phyloP scores from a whole-genome alignment of 108 stramenopile species.

The Pelagomonas calceolata region DNA sequence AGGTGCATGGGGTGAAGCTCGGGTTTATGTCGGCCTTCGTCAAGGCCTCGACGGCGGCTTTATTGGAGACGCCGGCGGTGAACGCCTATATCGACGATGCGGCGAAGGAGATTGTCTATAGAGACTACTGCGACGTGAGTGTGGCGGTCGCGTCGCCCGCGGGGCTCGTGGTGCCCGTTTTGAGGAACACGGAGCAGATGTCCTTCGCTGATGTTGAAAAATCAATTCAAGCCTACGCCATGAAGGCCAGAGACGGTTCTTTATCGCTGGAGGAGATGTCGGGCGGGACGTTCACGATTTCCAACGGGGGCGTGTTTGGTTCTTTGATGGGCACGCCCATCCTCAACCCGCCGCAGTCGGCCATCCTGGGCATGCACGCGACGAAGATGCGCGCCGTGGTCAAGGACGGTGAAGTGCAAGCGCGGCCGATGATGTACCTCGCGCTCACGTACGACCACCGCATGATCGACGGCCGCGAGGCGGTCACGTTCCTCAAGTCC shows the following conservation, averaged over 20 bases:
- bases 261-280: conserved; percentile 97
- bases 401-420: conserved; percentile 83
- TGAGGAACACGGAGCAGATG: conserved; percentile 94
- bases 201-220: conserved; percentile 91
- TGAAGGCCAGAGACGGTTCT: conserved; percentile 79
- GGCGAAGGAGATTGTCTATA: conserved; percentile 93
- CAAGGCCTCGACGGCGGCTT: conserved; percentile 80
- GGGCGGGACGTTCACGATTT: conserved; percentile 98
- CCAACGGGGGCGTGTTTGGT: conserved; percentile 99
- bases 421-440: conserved; percentile 99
- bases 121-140: conserved; percentile 90
- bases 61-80: conserved; percentile 87
- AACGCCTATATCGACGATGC: conserved; percentile 97
- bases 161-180: conserved; percentile 94
- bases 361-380: conserved; percentile 99
- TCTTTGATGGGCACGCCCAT: conserved; percentile 98
- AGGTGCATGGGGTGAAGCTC: conserved; percentile 93
- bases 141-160: conserved; percentile 92
- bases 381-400: conserved; percentile 97
- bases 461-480: conserved; percentile 98
- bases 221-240: conserved; percentile 81
- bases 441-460: conserved; percentile 99
- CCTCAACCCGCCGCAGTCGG: conserved; percentile 97
- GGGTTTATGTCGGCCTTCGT: conserved; percentile 99
- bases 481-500: conserved; percentile 95